Base-by-base conservation (phyloP, 208 protist species). In the Jaenimonas drosophilae region DNA sequence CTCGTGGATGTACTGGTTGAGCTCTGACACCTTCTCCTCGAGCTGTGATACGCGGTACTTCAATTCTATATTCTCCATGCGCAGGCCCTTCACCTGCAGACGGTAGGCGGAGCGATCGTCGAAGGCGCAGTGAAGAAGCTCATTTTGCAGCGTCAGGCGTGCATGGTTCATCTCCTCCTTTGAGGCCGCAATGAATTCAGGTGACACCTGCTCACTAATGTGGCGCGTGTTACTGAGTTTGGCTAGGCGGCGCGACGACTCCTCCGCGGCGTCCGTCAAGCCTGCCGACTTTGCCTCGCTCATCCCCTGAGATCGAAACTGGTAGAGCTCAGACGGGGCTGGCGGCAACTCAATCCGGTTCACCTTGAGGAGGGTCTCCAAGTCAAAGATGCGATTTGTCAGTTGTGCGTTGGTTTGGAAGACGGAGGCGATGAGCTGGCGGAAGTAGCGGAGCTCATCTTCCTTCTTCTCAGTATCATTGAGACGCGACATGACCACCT, bases 381-480 rank as follows among this genome's bases (percentile, higher is more conserved):
- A 62, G 28, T 72, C 54, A 24, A 81, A 75, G 21, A 86, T 63
- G 43, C 70, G 72, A 37, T 76, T 65, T 0, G 56, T 70, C 34
- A 90, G 66, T 33, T 67, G 42, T 43, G 80, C 62, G 46, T 86
- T 86, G 6, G 70, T 77, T 28, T 76, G 57, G 54, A 82, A 86
- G 46, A 86, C 81, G n/a, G 73, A 59, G 12, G 81, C 59, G 28
- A 90, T 79, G 28, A 90, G 64, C 52, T 70, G 67, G 27, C 73
- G 63, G 43, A 81, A 82, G 36, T 65, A 64, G 29, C 53, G 54
- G 43, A 90, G 76, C 50, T 90, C 73, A 20, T 83, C 72, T 45
- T 84, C 81, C 23, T 71, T 70, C 43, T 69, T 33, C 54, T 87
- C 74, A 47, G 69, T 73, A 14, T 67, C 62, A 43, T 86, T 74